Base-by-base conservation (phyloP, 1,284 basidiomycete species). In the Ustilago nuda region DNA sequence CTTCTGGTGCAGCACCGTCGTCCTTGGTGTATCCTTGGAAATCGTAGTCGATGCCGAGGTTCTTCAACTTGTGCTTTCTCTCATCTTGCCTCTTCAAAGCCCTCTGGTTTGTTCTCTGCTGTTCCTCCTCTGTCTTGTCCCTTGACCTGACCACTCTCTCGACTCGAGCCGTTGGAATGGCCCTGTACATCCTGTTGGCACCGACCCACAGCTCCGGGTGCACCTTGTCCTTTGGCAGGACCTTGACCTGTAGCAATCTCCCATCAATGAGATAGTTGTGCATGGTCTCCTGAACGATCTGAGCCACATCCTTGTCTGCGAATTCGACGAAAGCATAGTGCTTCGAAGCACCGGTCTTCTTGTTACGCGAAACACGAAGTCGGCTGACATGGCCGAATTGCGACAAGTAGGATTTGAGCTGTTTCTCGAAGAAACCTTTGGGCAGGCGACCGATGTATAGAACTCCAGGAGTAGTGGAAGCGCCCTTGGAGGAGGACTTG, bases 321-420 rank as follows among this genome's bases (percentile, higher is more conserved):
- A 99, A 97, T 87, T 99, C 96, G 83, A 99, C 89, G 88, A 98
- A 99, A 2, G 91, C 96, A 86, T 98, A 99, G 87, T 98, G 96
- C 87, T 97, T 98, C 37, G 95, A 95, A 63, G 90, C 90, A 66
- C 97, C 97, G 12, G 95, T 98, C 94, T 93, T 94, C 88, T 94
- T 94, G 87, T 97, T 99, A 62, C 97, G 90, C 4, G 95, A 96
- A 19, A 99, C 87, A 19, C 97, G 91, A 48, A 98, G 86, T 45
- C 96, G 92, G 4, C 93, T 92, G 50, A 99, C 91, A 54, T 92
- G 90, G 19, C 97, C 97, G 80, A 99, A 99, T 86, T 99, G 97
- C 35, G 91, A 89, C 84, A 99, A 97, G 88, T 99, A 99, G 11
- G 91, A 90, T 72, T 91, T 91, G 87, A 99, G 91, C 87, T 98